Conservation (phyloP, 208 protist genomes). For the Strigomonas oncopelti region DNA sequence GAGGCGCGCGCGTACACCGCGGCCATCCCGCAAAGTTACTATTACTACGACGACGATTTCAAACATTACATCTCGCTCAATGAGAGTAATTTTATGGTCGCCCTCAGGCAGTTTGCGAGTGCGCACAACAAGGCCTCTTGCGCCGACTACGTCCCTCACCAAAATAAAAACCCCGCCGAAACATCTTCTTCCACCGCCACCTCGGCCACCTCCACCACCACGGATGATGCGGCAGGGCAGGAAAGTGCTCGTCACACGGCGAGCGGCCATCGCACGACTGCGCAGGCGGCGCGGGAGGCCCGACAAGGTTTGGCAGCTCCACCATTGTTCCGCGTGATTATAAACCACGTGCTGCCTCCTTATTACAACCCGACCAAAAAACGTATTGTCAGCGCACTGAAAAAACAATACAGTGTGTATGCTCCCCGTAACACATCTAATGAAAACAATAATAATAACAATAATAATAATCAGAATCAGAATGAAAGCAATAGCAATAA, state of each 20-base stretch:
- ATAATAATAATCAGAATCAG: neutral
- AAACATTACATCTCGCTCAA: neutral
- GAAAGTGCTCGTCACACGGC: no score
- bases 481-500: no score
- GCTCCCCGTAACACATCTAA: no score
- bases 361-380: neutral
- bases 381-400: neutral
- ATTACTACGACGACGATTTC: neutral
- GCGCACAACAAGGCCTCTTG: neutral
- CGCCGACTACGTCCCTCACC: no score
- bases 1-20: neutral
- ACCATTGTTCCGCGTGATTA: neutral
- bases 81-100: neutral
- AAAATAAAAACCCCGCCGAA: no score
- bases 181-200: no score
- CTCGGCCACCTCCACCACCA: no score
- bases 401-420: neutral
- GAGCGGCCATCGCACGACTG: no score
- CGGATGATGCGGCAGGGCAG: no score
- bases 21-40: neutral
- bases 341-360: neutral
- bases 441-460: neutral
- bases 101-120: neutral
- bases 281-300: no score
- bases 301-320: no score